Evolutionary conservation across 352 stramenopile species (phyloP).

Genomic region (Phytophthora uliginosa): DNA sequence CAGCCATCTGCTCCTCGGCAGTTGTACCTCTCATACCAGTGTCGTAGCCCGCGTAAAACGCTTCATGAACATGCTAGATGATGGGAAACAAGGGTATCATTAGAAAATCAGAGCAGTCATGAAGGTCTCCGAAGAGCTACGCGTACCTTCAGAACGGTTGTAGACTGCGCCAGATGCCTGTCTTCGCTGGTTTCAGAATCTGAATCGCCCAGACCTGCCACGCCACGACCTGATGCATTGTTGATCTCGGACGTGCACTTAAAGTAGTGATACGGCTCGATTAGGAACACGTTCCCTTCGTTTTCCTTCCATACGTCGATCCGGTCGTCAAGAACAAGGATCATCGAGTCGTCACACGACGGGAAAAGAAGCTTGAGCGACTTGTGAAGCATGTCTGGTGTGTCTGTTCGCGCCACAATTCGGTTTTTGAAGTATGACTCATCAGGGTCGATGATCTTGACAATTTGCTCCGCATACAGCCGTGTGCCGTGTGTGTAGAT

Average conservation of each 20-base stretch:
- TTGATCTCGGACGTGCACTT: constrained; percentile 88
- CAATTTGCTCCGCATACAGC: constrained; percentile 95
- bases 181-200: constrained; percentile 43
- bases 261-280: constrained; percentile 89
- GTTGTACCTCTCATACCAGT: constrained; percentile 55
- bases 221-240: constrained; percentile 72
- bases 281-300: constrained; percentile 88
- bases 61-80: constrained; percentile 61
- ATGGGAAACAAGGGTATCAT: constrained; percentile 1
- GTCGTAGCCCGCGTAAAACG: constrained; percentile 69
- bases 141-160: constrained; percentile 65
- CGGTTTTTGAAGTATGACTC: constrained; percentile 87
- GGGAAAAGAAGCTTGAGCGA: constrained; percentile 90
- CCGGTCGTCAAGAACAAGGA: constrained; percentile 86
- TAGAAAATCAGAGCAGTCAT: not conserved
- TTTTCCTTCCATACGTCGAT: constrained; percentile 93
- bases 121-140: not conserved
- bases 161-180: constrained; percentile 64
- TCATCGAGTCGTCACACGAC: constrained; percentile 90
- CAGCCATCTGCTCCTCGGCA: constrained; percentile 77
- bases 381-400: constrained; percentile 89
- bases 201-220: constrained; percentile 52
- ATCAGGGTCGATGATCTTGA: constrained; percentile 92
- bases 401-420: constrained; percentile 90
- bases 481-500: constrained; percentile 97